phyloP scores from a whole-genome alignment of 2,329 filamentous ascomycete genomes.

The Ceratocystis ficicola region DNA sequence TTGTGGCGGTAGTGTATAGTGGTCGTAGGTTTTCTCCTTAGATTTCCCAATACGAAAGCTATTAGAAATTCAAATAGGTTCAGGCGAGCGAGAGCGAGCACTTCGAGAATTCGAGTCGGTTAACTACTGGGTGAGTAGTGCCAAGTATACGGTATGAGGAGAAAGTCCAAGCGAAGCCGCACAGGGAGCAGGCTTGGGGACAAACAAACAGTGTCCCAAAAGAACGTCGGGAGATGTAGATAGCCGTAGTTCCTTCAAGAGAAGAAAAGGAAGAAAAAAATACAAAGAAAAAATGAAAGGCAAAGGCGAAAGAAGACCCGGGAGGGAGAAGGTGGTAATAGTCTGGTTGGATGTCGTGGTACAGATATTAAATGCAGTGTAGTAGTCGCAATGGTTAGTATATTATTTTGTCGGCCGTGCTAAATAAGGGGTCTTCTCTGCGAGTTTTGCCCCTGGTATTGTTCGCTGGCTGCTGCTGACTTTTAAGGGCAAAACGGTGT shows the following conservation, averaged over 20 bases:
- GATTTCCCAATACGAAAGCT: not conserved
- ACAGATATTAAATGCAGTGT: not conserved
- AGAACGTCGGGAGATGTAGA: constrained; percentile 6
- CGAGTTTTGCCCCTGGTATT: not conserved
- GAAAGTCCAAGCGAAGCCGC: constrained; percentile 12
- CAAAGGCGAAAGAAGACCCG: not conserved
- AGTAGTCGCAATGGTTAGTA: not conserved
- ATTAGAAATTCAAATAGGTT: not conserved
- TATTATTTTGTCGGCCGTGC: constrained; percentile 6
- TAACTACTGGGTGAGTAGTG: constrained; percentile 6
- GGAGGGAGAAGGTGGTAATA: not conserved
- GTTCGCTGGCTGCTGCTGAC: not conserved
- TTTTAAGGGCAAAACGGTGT: not conserved
- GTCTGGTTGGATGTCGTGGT: not conserved
- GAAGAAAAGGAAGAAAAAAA: not conserved
- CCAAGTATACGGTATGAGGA: constrained; percentile 7
- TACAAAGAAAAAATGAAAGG: constrained; percentile 11
- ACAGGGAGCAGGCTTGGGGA: constrained; percentile 4
- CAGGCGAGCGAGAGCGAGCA: too few species aligned
- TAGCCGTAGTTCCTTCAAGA: not conserved
- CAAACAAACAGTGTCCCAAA: constrained; percentile 2
- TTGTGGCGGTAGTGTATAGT: too few species aligned
- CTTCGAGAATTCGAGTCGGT: not conserved
- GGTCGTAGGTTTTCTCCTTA: not conserved
- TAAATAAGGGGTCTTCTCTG: constrained; percentile 7